A percentile compares a stretch with the other conserved stretches of the same genome.
These are phyloP conservation scores for Omphalotus olearius DNA, from an alignment of 1,284 basidiomycete species.

Conservation along the genomic window DNA sequence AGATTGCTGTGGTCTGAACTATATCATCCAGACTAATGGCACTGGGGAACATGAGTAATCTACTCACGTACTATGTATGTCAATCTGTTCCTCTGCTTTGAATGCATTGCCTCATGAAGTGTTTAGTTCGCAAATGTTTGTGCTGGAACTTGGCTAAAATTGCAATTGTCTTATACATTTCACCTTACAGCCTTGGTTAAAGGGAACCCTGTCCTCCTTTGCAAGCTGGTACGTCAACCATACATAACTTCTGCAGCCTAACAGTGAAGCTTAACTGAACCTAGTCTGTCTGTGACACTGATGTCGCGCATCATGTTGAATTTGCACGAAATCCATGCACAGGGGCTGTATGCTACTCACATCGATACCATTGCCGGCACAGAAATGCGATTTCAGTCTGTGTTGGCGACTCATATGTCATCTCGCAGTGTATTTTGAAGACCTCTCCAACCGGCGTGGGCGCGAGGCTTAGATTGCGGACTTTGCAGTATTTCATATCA, in stretches of 20 bases:
- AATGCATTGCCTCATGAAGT: not conserved
- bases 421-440: no score
- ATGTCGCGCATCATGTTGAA: constrained; percentile 6
- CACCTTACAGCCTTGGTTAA: not conserved
- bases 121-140: not conserved
- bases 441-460: no score
- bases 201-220: constrained; percentile 2
- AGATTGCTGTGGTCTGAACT: not conserved
- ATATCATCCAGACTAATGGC: constrained; percentile 1
- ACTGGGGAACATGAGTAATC: constrained; percentile 1
- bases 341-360: constrained; percentile 1
- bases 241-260: no score
- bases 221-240: constrained; percentile 1
- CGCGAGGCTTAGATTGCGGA: no score
- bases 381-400: no score
- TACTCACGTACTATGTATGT: constrained; percentile 8
- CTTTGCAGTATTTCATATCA: no score
- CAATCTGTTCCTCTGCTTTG: not conserved
- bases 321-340: constrained; percentile 1
- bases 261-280: no score
- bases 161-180: not conserved
- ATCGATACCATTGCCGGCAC: not conserved
- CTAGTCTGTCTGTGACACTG: constrained; percentile 1
- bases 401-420: no score
- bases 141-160: not conserved